These are phyloP conservation scores for Amyloporia xantha DNA, from an alignment of 768 basidiomycete genomes.

Conservation along the genomic window DNA sequence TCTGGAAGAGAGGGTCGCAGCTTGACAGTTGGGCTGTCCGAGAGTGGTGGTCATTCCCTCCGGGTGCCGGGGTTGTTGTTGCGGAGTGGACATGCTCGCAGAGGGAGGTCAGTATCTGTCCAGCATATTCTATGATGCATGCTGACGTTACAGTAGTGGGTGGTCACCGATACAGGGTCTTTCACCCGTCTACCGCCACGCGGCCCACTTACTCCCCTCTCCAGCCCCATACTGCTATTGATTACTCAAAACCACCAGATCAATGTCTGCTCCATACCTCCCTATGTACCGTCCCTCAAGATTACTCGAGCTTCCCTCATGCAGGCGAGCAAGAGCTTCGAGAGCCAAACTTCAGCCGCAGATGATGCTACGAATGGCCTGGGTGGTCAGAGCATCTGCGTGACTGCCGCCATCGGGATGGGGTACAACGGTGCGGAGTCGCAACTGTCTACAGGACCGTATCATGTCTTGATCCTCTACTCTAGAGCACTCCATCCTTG, in stretches of 20 bases:
- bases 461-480: neutral
- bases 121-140: too few species aligned
- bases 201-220: constrained; percentile 50
- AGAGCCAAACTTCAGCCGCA: neutral
- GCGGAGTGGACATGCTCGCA: constrained; percentile 54
- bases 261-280: constrained; percentile 47
- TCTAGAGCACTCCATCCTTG: constrained; percentile 47
- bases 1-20: constrained; percentile 56
- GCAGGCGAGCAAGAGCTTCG: constrained; percentile 28
- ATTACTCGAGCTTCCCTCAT: constrained; percentile 44
- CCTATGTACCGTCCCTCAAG: constrained; percentile 37
- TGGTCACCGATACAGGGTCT: constrained; percentile 34
- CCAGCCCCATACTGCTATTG: constrained; percentile 50
- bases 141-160: constrained; percentile 40
- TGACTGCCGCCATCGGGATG: constrained; percentile 52
- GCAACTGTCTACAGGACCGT: neutral
- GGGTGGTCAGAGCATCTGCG: constrained; percentile 41
- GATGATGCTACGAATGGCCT: constrained; percentile 24
- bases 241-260: constrained; percentile 60
- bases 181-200: constrained; percentile 49
- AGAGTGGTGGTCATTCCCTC: constrained; percentile 48
- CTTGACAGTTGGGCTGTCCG: constrained; percentile 57
- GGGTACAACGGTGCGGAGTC: constrained; percentile 51
- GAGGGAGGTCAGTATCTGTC: constrained; percentile 44
- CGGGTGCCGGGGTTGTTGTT: constrained; percentile 51